phyloP scores from a whole-genome alignment of 2,329 filamentous ascomycete genomes.

The Xylaria sp. region DNA sequence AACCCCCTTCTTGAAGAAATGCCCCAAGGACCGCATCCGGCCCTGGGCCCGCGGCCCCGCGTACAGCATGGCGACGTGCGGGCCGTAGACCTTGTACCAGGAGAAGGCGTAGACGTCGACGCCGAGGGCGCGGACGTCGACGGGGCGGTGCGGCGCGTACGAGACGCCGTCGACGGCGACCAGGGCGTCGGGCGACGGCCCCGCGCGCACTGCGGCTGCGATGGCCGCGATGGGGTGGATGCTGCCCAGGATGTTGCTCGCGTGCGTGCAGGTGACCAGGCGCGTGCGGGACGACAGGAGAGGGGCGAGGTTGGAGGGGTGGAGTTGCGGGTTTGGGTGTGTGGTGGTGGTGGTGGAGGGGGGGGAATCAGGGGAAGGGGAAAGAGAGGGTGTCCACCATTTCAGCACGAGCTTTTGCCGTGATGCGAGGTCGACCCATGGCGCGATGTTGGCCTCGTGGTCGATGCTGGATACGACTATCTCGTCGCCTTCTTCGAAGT shows the following conservation, averaged over 20 bases:
- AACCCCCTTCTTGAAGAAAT: conserved; percentile 67
- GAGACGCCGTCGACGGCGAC: conserved; percentile 81
- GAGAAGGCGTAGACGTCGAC: conserved; percentile 83
- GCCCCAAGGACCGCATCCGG: conserved; percentile 63
- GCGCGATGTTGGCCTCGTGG: conserved; percentile 80
- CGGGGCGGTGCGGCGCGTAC: conserved; percentile 76
- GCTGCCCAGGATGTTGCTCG: conserved; percentile 56
- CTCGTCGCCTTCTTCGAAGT: conserved; percentile 68
- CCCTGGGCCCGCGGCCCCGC: conserved; percentile 67
- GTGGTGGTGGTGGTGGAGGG: background rate
- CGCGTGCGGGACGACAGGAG: conserved; percentile 73
- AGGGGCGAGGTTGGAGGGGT: conserved; percentile 64
- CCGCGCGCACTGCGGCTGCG: conserved; percentile 42
- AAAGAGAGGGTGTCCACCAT: conserved; percentile 71
- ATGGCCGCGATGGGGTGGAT: conserved; percentile 43
- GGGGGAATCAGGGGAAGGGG: background rate
- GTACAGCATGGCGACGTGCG: conserved; percentile 78
- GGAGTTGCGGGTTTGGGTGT: conserved; percentile 66
- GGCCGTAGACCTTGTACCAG: conserved; percentile 87
- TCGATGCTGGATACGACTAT: conserved; percentile 78
- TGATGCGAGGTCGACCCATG: conserved; percentile 76
- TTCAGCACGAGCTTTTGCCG: conserved; percentile 70
- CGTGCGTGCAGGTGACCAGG: conserved; percentile 78
- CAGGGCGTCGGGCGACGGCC: conserved; percentile 62
- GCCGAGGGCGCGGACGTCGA: conserved; percentile 75